Evolutionary conservation across 2,329 filamentous ascomycete genomes (phyloP).

Genomic region (Fusarium nematophilum): DNA sequence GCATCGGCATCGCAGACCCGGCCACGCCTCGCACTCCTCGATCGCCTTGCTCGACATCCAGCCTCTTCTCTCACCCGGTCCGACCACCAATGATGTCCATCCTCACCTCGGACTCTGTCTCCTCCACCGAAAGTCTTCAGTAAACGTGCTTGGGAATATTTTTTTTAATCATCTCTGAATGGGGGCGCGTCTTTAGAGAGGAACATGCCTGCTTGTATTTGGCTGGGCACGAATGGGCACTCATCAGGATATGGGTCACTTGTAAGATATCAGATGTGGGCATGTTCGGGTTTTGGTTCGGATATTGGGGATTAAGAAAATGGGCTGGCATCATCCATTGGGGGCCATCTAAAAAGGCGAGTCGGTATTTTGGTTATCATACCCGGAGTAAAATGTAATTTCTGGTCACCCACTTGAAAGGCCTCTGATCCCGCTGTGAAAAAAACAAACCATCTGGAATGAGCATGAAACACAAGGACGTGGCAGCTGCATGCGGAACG

Average conservation of each 20-base stretch:
- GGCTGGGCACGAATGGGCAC: background rate
- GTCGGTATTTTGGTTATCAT: conserved; percentile 22
- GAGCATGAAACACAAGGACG: conserved; percentile 32
- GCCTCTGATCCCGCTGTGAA: background rate
- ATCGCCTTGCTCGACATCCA: conserved; percentile 41
- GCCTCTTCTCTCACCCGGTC: conserved; percentile 38
- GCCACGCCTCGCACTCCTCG: conserved; percentile 37
- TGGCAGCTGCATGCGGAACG: conserved; percentile 14
- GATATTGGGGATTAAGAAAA: conserved; percentile 7
- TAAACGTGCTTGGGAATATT: conserved; percentile 15
- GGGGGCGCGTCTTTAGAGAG: conserved; percentile 23
- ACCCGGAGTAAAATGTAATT: conserved; percentile 34
- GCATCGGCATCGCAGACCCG: conserved; percentile 58
- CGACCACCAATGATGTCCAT: conserved; percentile 37
- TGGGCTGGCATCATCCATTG: conserved; percentile 11
- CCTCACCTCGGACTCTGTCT: conserved; percentile 34
- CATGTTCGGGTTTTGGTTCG: background rate
- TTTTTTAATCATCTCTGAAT: background rate
- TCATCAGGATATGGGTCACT: conserved; percentile 14
- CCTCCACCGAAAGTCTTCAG: conserved; percentile 41
- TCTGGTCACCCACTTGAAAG: conserved; percentile 10
- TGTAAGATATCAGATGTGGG: conserved; percentile 22
- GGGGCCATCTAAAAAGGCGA: conserved; percentile 17
- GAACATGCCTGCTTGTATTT: conserved; percentile 13
- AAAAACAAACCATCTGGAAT: conserved; percentile 17